These are phyloP conservation scores for Lupinus albus DNA, from an alignment of 306 rosid genomes.

Conservation along the genomic window DNA sequence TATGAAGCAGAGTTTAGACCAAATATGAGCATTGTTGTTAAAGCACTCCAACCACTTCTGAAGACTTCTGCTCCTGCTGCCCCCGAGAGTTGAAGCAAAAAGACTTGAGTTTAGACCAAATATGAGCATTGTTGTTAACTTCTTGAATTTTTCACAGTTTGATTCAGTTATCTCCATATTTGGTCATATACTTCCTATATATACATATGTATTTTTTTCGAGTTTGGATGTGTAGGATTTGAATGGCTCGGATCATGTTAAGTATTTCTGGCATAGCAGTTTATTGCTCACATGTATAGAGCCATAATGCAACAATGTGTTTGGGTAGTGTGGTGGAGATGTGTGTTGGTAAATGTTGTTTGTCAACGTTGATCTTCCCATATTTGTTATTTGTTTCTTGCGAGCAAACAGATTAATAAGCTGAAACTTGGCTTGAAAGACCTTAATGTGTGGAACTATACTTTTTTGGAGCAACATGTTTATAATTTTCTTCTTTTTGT, in stretches of 20 bases:
- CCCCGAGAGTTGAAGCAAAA: slow-evolving; percentile 58
- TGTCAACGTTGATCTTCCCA: slow-evolving; percentile 26
- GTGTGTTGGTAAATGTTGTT: slow-evolving; percentile 20
- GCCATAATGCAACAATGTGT: slow-evolving; percentile 40
- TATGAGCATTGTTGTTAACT: no score
- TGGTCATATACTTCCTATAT: slow-evolving; percentile 48
- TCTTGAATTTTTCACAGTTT: slow-evolving; percentile 51
- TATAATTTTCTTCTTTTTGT: background rate
- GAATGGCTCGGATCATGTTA: slow-evolving; percentile 44
- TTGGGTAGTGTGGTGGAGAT: slow-evolving; percentile 44
- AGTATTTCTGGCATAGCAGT: slow-evolving; percentile 41
- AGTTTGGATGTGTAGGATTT: slow-evolving; percentile 66
- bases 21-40: slow-evolving; percentile 95
- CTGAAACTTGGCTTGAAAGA: slow-evolving; percentile 39
- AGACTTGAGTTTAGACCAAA: slow-evolving; percentile 22
- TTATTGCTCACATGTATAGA: slow-evolving; percentile 37
- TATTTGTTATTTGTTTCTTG: slow-evolving; percentile 47
- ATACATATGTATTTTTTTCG: slow-evolving; percentile 45
- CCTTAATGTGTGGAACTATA: slow-evolving; percentile 2
- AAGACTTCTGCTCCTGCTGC: slow-evolving; percentile 66
- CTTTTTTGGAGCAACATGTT: background rate
- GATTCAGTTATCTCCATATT: slow-evolving; percentile 47
- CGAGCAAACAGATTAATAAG: slow-evolving; percentile 28
- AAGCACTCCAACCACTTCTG: slow-evolving; percentile 95
- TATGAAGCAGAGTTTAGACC: slow-evolving; percentile 98